phyloP scores from a whole-genome alignment of 164 flowering plant species.

The Umbellularia californica region DNA sequence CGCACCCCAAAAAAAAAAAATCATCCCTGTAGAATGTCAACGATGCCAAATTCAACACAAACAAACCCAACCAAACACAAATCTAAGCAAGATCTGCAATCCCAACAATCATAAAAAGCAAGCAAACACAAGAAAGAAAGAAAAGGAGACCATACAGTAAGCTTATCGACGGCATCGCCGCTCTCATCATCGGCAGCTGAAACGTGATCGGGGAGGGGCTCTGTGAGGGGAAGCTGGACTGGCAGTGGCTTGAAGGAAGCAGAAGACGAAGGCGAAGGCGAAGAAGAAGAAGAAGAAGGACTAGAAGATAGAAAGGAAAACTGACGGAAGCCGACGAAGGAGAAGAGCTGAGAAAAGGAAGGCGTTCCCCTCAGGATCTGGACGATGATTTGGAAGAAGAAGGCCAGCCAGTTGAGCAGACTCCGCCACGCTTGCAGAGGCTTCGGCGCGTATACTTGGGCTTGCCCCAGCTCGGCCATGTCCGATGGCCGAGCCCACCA shows the following conservation, averaged over 20 bases:
- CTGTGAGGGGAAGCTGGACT: slow-evolving; percentile 34
- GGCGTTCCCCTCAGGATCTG: slow-evolving; percentile 45
- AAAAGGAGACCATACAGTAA: slow-evolving; percentile 32
- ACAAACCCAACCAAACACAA: neutral
- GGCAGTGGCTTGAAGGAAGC: slow-evolving; percentile 55
- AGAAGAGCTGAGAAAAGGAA: slow-evolving; percentile 31
- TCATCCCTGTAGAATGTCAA: neutral
- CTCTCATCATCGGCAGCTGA: slow-evolving; percentile 8
- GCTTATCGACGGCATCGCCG: slow-evolving; percentile 24
- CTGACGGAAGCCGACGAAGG: slow-evolving; percentile 30
- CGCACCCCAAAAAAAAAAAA: neutral
- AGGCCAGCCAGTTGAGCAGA: slow-evolving; percentile 62
- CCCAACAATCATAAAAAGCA: neutral
- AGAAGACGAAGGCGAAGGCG: slow-evolving; percentile 27
- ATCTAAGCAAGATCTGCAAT: neutral
- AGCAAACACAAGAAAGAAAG: neutral
- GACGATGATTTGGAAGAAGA: slow-evolving; percentile 68
- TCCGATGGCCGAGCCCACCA: neutral
- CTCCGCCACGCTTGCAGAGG: slow-evolving; percentile 54
- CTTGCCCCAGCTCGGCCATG: slow-evolving; percentile 55
- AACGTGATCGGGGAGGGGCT: slow-evolving; percentile 3
- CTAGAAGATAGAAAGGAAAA: slow-evolving; percentile 20
- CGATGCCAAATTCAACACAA: too few relatives aligned
- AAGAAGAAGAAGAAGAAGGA: slow-evolving; percentile 26
- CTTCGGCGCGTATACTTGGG: slow-evolving; percentile 40